These are phyloP conservation scores for Raffaelea ambrosiae DNA, from an alignment of 2,329 filamentous ascomycete species.

Conservation along the genomic window DNA sequence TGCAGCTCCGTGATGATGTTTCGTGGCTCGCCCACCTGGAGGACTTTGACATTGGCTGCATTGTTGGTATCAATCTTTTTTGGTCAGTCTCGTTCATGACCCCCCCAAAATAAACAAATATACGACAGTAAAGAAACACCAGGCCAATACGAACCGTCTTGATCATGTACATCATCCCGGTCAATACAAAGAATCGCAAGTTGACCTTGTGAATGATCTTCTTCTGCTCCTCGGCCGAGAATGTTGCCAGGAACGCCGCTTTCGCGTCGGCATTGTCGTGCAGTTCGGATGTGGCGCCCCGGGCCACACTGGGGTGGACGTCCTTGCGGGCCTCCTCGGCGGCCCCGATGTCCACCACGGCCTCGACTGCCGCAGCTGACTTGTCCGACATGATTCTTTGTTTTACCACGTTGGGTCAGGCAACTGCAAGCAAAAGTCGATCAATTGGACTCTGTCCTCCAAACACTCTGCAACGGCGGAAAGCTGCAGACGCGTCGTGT, in stretches of 20 bases:
- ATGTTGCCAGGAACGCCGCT: conserved; percentile 25
- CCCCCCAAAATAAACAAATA: no score
- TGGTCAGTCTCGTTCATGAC: background rate
- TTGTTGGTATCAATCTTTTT: conserved; percentile 29
- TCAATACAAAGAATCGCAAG: conserved; percentile 25
- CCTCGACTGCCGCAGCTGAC: no score
- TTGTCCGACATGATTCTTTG: no score
- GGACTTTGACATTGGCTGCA: conserved; percentile 30
- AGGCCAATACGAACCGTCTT: conserved; percentile 21
- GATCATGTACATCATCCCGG: conserved; percentile 31
- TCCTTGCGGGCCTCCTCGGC: no score
- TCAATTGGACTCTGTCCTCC: no score
- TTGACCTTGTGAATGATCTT: conserved; percentile 31
- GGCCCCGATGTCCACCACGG: no score
- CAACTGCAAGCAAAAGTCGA: no score
- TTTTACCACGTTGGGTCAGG: no score
- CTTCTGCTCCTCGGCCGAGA: conserved; percentile 27
- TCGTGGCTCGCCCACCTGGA: conserved; percentile 28
- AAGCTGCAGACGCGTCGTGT: no score
- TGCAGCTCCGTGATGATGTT: conserved; percentile 28
- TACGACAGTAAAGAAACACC: no score
- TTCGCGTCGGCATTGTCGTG: conserved; percentile 15
- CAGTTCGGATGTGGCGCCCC: background rate
- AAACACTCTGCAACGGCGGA: no score
- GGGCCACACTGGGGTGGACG: no score